Base-by-base conservation (phyloP, 768 basidiomycete genomes). In the Boletales sp. region DNA sequence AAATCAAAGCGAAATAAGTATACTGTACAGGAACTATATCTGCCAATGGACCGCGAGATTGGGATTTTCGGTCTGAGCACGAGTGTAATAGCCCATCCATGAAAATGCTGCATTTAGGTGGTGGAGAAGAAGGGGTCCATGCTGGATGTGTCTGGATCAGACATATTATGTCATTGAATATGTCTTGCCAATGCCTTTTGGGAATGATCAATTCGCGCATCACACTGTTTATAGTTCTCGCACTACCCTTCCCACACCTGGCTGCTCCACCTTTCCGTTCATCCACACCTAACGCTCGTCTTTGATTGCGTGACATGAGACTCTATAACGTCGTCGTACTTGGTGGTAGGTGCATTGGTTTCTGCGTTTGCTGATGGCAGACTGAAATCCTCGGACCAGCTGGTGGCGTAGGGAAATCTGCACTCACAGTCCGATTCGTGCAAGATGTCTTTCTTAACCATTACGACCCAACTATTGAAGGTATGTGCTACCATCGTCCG, bases 351-450 rank as follows among this genome's bases (percentile, higher is more conserved):
- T 66, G 37, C 29, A 43, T 55, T 35, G 14, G n/a, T 17, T 36
- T 8, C 27, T 40, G 39, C 14, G 45, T 51, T 21, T n/a, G 46
- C 40, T 32, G 18, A 12, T 36, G 15, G 12, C 41, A 30, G 40
- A 11, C 8, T 44, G 36, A 46, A 58, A 47, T 47, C 19, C 45
- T 47, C 40, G 10, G 36, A 54, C 47, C 50, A 90, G 89, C 89
- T 62, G 90, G 90, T 60, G 90, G 90, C 19, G 90, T 93, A 46
- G 90, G 90, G 42, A 93, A 93, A 69, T 91, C 89, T 21, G 88
- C 90, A 12, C 74, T 93, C 31, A 90, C 88, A 63, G 83, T 89
- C 58, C 80, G 87, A 51, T 90, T 86, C 64, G 81, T 89, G 41
- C 77, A 78, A 56, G 80, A 87, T 65, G 74, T 79, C 39, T 90